Conservation (phyloP, 2,329 filamentous ascomycete species). For the Colletotrichum sp. region DNA sequence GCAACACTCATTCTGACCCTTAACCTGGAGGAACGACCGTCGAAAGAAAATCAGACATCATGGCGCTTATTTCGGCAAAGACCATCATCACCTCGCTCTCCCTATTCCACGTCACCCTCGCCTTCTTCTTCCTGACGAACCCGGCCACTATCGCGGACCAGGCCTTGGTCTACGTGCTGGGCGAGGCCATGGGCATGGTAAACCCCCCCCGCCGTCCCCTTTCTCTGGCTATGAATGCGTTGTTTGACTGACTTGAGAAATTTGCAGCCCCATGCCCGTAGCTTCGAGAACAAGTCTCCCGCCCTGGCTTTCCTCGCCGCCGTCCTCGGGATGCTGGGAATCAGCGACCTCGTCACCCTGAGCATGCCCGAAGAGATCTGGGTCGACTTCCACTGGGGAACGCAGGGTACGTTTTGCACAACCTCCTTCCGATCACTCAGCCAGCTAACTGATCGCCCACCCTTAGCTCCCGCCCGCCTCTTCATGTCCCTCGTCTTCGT, state of each 20-base stretch:
- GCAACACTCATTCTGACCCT: neutral
- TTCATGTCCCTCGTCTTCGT: constrained; percentile 65
- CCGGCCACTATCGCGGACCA: constrained; percentile 79
- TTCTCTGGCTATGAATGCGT: too few species aligned
- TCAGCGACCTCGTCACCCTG: constrained; percentile 70
- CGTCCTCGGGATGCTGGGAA: constrained; percentile 65
- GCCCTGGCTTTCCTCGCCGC: constrained; percentile 76
- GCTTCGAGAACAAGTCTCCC: constrained; percentile 73
- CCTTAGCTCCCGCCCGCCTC: constrained; percentile 63
- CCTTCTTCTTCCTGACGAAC: constrained; percentile 80
- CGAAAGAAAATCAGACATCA: constrained; percentile 40
- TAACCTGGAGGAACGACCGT: neutral
- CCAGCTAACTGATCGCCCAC: neutral
- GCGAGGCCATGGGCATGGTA: constrained; percentile 84
- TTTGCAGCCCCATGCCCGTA: constrained; percentile 65
- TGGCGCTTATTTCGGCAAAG: constrained; percentile 82
- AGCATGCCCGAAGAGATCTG: constrained; percentile 72
- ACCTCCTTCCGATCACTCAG: neutral
- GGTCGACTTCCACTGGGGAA: constrained; percentile 68
- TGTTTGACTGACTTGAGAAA: neutral
- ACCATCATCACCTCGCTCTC: constrained; percentile 83
- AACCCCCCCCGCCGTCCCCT: too few species aligned
- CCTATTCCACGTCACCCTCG: constrained; percentile 84
- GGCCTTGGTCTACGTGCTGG: constrained; percentile 79
- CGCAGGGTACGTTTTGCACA: constrained; percentile 60